Evolutionary conservation across 164 flowering plant species (phyloP).

Genomic region (Paratinospora sagittata): DNA sequence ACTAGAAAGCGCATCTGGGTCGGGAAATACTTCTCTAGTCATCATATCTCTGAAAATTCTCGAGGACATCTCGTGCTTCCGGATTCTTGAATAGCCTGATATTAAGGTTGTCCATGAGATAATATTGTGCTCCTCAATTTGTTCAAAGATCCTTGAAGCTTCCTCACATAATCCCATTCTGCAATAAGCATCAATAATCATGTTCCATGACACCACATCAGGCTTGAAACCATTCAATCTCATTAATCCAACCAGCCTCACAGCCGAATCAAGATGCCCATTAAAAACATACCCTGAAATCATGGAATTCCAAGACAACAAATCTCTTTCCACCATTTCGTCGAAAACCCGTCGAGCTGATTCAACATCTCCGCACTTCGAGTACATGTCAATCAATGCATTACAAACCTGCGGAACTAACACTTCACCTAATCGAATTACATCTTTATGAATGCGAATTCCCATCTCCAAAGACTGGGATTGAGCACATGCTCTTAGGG

Average conservation of each 20-base stretch:
- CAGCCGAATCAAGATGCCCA: slow-evolving; percentile 26
- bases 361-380: slow-evolving; percentile 35
- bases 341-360: slow-evolving; percentile 36
- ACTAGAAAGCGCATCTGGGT: slow-evolving; percentile 42
- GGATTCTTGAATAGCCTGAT: slow-evolving; percentile 42
- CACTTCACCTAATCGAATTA: slow-evolving; percentile 27
- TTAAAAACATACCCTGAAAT: slow-evolving; percentile 43
- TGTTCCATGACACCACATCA: slow-evolving; percentile 50
- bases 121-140: slow-evolving; percentile 39
- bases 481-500: slow-evolving; percentile 37
- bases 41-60: slow-evolving; percentile 42
- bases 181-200: slow-evolving; percentile 46
- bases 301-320: slow-evolving; percentile 51
- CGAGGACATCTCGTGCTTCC: slow-evolving; percentile 36
- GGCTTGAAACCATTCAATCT: slow-evolving; percentile 30
- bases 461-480: slow-evolving; percentile 25
- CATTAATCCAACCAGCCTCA: slow-evolving; percentile 31
- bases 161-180: slow-evolving; percentile 41
- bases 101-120: slow-evolving; percentile 53
- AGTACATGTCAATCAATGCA: slow-evolving; percentile 52
- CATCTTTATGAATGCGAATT: slow-evolving; percentile 35
- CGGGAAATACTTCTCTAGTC: slow-evolving; percentile 23
- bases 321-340: slow-evolving; percentile 32
- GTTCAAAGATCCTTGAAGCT: slow-evolving; percentile 32
- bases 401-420: slow-evolving; percentile 28